Base-by-base conservation (phyloP, 768 basidiomycete species). In the Suillus subluteus region DNA sequence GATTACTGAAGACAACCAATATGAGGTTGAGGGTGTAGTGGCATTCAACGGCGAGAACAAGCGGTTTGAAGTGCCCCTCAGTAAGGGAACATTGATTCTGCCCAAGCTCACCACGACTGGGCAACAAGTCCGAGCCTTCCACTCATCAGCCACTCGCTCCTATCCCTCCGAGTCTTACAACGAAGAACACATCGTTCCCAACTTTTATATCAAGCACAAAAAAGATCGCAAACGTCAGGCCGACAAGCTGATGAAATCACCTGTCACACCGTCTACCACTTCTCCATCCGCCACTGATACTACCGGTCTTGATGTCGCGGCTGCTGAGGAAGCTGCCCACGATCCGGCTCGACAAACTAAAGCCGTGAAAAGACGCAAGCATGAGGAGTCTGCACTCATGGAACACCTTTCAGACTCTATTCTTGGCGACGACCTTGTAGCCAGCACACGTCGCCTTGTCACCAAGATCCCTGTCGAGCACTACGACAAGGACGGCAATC, bases 401-500 rank as follows among this genome's bases (percentile, higher is more conserved):
- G 59, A 26, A 4, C 30, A 74, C 3, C 68, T 78, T 13, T 41
- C 73, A 1, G 54, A 70, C 40, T 72, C 72, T 0, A 67, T 75
- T 32, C 63, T 68, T 26, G 63, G 59, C 9, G 74, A 73, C 4
- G 75, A 78, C 30, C 38, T 77, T 11, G 63, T 72, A 8, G 75
- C 77, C 9, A 71, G 11, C 4, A 78, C 75, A 7, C 77, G 75
- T 62, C 77, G 75, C 46, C 62, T 76, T 3, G 62, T 59, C 59
- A n/a, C 73, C 7, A 76, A 76, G 67, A 70, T 72, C 9, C 75
- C 75, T 6, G 65, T 78, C 35, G 75, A 76, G 48, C 73, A 77
- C 46, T 66, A 62, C 1, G 43, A 35, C n/a, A 9, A 63, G 0
- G 66, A 61, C 8, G 75, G 75, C 6, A 69, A 62, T 35, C 15